Evolutionary conservation across 176 grass and related monocot genomes (phyloP).

Genomic region (Thalia dealbata): DNA sequence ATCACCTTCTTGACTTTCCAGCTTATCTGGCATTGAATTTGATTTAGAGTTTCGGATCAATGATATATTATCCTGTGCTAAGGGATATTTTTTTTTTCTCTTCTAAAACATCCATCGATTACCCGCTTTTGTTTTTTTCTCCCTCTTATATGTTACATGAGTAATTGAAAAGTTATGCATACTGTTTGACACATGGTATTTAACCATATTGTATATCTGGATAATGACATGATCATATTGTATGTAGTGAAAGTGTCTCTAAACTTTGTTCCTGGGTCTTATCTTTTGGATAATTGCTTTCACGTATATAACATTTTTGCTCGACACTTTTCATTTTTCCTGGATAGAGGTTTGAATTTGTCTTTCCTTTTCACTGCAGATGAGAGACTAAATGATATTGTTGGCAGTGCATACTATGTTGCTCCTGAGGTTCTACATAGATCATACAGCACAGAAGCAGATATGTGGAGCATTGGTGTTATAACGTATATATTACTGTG

Average conservation of each 20-base stretch:
- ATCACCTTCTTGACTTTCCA: not conserved
- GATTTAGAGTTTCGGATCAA: not conserved
- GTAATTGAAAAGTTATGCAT: no score
- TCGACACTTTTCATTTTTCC: slow-evolving; percentile 1
- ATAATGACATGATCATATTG: no score
- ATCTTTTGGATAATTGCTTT: not conserved
- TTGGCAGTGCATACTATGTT: slow-evolving; percentile 98
- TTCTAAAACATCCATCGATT: no score
- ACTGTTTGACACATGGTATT: not conserved
- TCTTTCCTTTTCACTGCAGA: slow-evolving; percentile 38
- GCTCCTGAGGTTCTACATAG: slow-evolving; percentile 96
- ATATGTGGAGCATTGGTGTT: slow-evolving; percentile 98
- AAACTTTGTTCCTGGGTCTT: no score
- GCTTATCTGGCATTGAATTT: not conserved
- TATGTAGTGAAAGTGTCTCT: no score
- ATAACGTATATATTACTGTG: slow-evolving; percentile 96
- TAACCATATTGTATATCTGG: not conserved
- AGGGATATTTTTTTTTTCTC: no score
- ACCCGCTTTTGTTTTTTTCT: no score
- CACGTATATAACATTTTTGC: slow-evolving; percentile 3
- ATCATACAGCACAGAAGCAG: slow-evolving; percentile 92
- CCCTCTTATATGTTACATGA: no score
- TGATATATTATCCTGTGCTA: not conserved
- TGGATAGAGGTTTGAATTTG: slow-evolving; percentile 1
- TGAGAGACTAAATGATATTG: slow-evolving; percentile 98